These are phyloP conservation scores for Lanmaoa rubissima DNA, from an alignment of 768 basidiomycete genomes.

Conservation along the genomic window DNA sequence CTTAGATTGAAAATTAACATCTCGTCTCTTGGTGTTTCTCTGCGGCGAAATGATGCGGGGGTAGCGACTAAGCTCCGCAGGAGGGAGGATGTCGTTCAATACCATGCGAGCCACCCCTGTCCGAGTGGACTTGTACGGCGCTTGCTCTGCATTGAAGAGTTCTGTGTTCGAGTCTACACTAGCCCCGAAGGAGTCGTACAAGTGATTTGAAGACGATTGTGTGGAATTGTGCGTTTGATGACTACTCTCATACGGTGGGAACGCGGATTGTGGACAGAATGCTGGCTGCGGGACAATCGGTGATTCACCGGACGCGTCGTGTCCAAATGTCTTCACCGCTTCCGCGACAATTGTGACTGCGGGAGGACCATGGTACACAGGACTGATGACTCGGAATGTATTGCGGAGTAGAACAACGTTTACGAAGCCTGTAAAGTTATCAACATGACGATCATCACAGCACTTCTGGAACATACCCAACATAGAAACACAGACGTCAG, in stretches of 20 bases:
- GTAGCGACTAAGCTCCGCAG: constrained; percentile 11
- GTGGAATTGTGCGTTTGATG: neutral
- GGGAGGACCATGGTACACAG: constrained; percentile 41
- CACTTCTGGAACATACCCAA: constrained; percentile 43
- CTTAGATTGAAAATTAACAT: neutral
- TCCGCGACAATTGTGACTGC: constrained; percentile 4
- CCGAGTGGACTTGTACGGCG: constrained; percentile 1
- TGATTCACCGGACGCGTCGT: constrained; percentile 23
- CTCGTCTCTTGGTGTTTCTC: neutral
- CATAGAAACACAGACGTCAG: constrained; percentile 48
- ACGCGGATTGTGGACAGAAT: neutral
- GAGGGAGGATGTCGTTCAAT: neutral
- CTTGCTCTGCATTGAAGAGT: constrained; percentile 12
- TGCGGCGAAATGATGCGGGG: constrained; percentile 10
- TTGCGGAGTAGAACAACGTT: constrained; percentile 69
- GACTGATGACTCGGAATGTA: constrained; percentile 60
- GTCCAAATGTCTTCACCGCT: constrained; percentile 22
- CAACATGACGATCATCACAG: neutral
- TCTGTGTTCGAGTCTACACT: constrained; percentile 20
- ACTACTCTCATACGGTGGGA: constrained; percentile 1
- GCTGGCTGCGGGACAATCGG: constrained; percentile 7
- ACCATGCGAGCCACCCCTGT: neutral
- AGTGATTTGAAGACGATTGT: constrained; percentile 6
- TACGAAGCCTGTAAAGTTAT: constrained; percentile 47
- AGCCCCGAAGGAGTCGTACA: constrained; percentile 10